Conservation (phyloP, 805 yeast genomes). For the Schwanniomyces sp. region DNA sequence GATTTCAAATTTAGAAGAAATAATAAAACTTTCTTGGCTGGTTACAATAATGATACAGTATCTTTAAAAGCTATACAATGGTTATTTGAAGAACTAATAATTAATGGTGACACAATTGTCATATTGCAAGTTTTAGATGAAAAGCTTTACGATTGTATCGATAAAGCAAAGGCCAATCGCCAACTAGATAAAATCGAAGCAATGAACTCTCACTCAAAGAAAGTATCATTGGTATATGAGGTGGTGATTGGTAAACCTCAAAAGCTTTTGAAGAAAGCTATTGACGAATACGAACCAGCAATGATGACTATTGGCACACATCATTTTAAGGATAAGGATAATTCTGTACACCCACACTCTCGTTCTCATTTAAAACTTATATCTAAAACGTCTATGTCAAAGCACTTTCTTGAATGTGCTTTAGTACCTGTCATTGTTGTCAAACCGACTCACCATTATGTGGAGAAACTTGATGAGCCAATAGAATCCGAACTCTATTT, state of each 20-base stretch:
- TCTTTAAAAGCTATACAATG: slow-evolving; percentile 42
- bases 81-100: slow-evolving; percentile 44
- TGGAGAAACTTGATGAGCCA: slow-evolving; percentile 28
- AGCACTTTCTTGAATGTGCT: slow-evolving; percentile 42
- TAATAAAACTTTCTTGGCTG: slow-evolving; percentile 42
- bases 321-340: slow-evolving; percentile 21
- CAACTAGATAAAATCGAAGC: slow-evolving; percentile 30
- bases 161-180: slow-evolving; percentile 26
- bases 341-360: slow-evolving; percentile 7
- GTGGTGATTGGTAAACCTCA: slow-evolving; percentile 43
- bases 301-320: slow-evolving; percentile 47
- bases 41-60: slow-evolving; percentile 37
- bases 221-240: slow-evolving; percentile 40
- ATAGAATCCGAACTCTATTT: slow-evolving; percentile 36
- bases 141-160: slow-evolving; percentile 25
- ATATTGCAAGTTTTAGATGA: slow-evolving; percentile 43
- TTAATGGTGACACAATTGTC: slow-evolving; percentile 44
- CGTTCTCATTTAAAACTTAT: slow-evolving; percentile 23
- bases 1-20: slow-evolving; percentile 43
- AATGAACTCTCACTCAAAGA: slow-evolving; percentile 34
- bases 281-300: slow-evolving; percentile 42
- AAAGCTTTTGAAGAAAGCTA: slow-evolving; percentile 36
- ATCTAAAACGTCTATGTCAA: slow-evolving; percentile 35
- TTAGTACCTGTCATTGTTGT: slow-evolving; percentile 45
- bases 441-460: slow-evolving; percentile 36